Evolutionary conservation across 257 asterid species (phyloP), one percentile per base, ranked within the genome.

Genomic region (Gentiana straminea): DNA sequence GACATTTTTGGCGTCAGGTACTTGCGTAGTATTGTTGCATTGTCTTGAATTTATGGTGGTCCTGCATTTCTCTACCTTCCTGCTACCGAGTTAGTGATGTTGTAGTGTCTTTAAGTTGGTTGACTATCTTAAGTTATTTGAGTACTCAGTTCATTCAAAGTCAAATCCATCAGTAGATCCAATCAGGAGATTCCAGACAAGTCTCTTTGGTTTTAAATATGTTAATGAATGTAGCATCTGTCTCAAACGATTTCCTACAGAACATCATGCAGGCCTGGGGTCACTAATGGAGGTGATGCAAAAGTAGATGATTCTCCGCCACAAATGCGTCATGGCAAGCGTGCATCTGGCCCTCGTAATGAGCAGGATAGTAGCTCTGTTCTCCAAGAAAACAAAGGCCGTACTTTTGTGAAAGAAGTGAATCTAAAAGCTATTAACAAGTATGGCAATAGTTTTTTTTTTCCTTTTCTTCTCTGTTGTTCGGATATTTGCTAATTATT

Each of bases 1-100:
- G 94, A 84, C 62, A 64, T 74, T 63, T 86, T 77, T 61, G 78
- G 88, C 52, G 78, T 77, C 79, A 90, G 94, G 97, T 86, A 84
- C 61, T 57, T 34, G 53, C 24, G 24, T 24, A 24, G 24, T 24
- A 24, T 24, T 24, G 24, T 24, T 24, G 24, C 24, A 24, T 24
- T 24, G 24, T 24, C 24, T 24, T 24, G 24, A 0, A 24, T 24
- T 51, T 58, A 59, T 41, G 8, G 8, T 37, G 35, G 13, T 8
- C 13, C 49, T 9, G 11, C 24, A 43, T 44, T n/a, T 59, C 13
- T 8, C 48, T 10, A 41, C 9, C 46, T 41, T 41, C 9, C 46
- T 41, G n/a, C 24, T 24, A 24, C 24, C 24, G 24, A 24, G 24
- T 24, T 24, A 0, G 24, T 24, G 24, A 24, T 24, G 46, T 10